Percentiles rank a stretch among this genome's conserved stretches.
phyloP scores from a whole-genome alignment of 345 rosid genomes.

The Syzygium aromaticum region DNA sequence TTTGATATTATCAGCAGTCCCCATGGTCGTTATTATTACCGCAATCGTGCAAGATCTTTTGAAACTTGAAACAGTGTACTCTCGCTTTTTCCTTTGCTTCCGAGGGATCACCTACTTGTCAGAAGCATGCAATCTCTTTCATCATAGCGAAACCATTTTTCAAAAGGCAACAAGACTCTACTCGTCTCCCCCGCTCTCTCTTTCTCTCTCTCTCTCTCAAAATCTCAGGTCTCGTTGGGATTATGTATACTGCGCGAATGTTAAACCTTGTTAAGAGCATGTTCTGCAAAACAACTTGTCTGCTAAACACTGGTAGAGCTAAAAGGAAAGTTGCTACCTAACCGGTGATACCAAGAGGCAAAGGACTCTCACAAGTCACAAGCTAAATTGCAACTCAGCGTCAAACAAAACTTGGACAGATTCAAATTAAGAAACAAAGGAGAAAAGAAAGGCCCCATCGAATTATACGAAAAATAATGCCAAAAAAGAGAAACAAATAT shows the following conservation, averaged over 20 bases:
- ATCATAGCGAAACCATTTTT: background rate
- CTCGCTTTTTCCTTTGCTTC: background rate
- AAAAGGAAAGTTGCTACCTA: background rate
- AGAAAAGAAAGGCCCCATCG: background rate
- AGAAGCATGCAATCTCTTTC: conserved; percentile 9
- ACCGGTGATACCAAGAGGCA: background rate
- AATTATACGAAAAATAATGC: background rate
- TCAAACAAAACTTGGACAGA: background rate
- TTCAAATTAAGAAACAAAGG: background rate
- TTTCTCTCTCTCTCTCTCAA: background rate
- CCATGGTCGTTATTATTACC: background rate
- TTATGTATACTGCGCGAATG: background rate
- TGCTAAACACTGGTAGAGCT: background rate
- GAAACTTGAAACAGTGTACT: background rate
- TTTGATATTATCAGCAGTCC: background rate
- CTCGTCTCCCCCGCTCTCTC: background rate
- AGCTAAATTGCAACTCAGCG: background rate
- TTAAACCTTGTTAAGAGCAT: background rate
- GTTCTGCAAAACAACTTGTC: background rate
- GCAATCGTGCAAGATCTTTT: background rate
- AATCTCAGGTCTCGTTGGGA: background rate
- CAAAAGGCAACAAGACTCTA: background rate
- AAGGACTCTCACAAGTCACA: background rate
- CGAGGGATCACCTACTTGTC: background rate
- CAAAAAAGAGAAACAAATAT: background rate